A percentile compares a stretch with the other conserved stretches of the same genome.
Evolutionary conservation across 768 basidiomycete genomes (phyloP).

Genomic region (Obba rivulosa): DNA sequence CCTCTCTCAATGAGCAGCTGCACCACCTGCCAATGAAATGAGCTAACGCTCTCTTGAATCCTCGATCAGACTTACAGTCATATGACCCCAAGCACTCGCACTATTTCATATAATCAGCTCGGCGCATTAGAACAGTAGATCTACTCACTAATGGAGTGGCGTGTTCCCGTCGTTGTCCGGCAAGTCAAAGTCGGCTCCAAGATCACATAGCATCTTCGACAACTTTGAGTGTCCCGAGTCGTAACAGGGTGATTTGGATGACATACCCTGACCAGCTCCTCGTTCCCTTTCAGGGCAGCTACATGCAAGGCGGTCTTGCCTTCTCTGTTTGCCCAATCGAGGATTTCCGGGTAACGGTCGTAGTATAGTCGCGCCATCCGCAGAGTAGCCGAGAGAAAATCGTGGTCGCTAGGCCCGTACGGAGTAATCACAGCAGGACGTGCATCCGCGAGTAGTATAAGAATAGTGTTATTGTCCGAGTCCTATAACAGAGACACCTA

Average conservation of each 20-base stretch:
- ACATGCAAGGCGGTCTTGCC: conserved; percentile 90
- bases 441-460: conserved; percentile 87
- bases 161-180: conserved; percentile 91
- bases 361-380: conserved; percentile 86
- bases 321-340: conserved; percentile 89
- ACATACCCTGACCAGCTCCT: conserved; percentile 80
- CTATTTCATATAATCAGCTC: conserved; percentile 31
- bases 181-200: conserved; percentile 86
- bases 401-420: conserved; percentile 47
- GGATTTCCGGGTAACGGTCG: conserved; percentile 78
- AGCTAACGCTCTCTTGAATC: conserved; percentile 17
- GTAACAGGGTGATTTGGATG: conserved; percentile 6
- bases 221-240: conserved; percentile 15
- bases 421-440: conserved; percentile 46
- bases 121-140: neutral
- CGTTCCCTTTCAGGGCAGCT: conserved; percentile 84
- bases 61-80: conserved; percentile 48
- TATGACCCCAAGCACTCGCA: conserved; percentile 84
- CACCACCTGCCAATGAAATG: conserved; percentile 48
- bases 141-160: conserved; percentile 82
- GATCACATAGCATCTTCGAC: conserved; percentile 74
- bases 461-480: conserved; percentile 86
- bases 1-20: conserved; percentile 86
- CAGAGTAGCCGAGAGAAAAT: conserved; percentile 65
- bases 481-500: conserved; percentile 50